Conservation (phyloP, 805 yeast species). For the Saturnispora gosingensis region DNA sequence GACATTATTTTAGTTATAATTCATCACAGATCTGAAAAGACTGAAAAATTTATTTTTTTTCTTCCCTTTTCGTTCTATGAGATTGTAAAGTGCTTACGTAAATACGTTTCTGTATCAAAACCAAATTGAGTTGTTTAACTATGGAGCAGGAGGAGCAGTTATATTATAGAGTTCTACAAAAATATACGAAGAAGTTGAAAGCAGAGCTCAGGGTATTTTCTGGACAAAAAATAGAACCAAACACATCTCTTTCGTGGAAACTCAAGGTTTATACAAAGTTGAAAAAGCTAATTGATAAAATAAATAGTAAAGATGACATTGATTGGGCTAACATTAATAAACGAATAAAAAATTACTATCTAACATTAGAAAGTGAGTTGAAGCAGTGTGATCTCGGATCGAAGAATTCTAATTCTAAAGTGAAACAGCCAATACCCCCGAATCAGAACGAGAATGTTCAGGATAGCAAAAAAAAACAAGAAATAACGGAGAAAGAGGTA, state of each 20-base stretch:
- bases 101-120: neutral
- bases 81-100: neutral
- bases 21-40: neutral
- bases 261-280: slow-evolving; percentile 8
- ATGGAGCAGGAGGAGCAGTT: neutral
- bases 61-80: neutral
- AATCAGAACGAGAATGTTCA: neutral
- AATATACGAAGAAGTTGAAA: slow-evolving; percentile 1
- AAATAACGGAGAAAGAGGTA: neutral
- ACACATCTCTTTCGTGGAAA: slow-evolving; percentile 4
- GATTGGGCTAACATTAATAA: neutral
- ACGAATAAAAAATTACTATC: neutral
- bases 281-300: slow-evolving; percentile 2
- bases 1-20: neutral
- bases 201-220: slow-evolving; percentile 5
- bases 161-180: neutral
- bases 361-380: neutral
- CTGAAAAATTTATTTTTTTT: neutral
- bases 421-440: neutral
- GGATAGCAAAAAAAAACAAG: neutral
- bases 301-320: neutral
- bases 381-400: neutral
- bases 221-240: slow-evolving; percentile 7
- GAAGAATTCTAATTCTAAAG: neutral
- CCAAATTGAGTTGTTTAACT: neutral